Percentiles rank a stretch among this genome's conserved stretches.
Conservation (phyloP, 2,329 filamentous ascomycete genomes). For the Penicillium sp. region DNA sequence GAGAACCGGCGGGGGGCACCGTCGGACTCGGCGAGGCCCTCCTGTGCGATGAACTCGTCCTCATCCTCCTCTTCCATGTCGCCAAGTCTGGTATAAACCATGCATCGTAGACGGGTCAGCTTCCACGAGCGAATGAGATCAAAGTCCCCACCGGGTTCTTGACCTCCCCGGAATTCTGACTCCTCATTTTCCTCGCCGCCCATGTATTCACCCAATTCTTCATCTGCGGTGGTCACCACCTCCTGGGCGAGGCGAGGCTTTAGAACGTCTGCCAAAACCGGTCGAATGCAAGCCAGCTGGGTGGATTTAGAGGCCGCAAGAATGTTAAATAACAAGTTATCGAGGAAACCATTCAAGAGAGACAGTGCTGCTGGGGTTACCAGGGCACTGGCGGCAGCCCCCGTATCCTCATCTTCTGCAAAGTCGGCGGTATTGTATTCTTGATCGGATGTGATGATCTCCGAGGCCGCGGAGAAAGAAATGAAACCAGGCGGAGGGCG, state of each 20-base stretch:
- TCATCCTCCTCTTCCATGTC: slow-evolving; percentile 99
- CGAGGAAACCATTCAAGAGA: slow-evolving; percentile 87
- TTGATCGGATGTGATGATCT: slow-evolving; percentile 87
- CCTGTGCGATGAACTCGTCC: slow-evolving; percentile 80
- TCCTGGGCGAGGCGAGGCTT: slow-evolving; percentile 87
- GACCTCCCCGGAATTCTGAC: slow-evolving; percentile 56
- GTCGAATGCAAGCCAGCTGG: slow-evolving; percentile 70
- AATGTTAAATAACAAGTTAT: slow-evolving; percentile 89
- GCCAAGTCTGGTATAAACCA: slow-evolving; percentile 96
- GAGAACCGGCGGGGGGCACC: slow-evolving; percentile 58
- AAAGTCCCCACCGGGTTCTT: slow-evolving; percentile 63
- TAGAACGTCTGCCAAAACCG: slow-evolving; percentile 81
- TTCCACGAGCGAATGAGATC: slow-evolving; percentile 95
- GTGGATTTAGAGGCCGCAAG: slow-evolving; percentile 79
- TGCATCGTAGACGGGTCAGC: slow-evolving; percentile 85
- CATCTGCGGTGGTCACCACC: slow-evolving; percentile 77
- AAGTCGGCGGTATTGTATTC: slow-evolving; percentile 70
- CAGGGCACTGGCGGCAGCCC: slow-evolving; percentile 66
- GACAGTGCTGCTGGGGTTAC: slow-evolving; percentile 72
- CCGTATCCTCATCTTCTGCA: slow-evolving; percentile 67
- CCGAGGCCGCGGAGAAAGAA: slow-evolving; percentile 80
- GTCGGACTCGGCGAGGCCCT: slow-evolving; percentile 64
- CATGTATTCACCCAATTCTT: slow-evolving; percentile 84
- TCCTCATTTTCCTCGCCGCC: slow-evolving; percentile 77
- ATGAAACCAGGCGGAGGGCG: slow-evolving; percentile 84